phyloP scores from a whole-genome alignment of 106 monocot species.

The Phalaenopsis aphrodite region DNA sequence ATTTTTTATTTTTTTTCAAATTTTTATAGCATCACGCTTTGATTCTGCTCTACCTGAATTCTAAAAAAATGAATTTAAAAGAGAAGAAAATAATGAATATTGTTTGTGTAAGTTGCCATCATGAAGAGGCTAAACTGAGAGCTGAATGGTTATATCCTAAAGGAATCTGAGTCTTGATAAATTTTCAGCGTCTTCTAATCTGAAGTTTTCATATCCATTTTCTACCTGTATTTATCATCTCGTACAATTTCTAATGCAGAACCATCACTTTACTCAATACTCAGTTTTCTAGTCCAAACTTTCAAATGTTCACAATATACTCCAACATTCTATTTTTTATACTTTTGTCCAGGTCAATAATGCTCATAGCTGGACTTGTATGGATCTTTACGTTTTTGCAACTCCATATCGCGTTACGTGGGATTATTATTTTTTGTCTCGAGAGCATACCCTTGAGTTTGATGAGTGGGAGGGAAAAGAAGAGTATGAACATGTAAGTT shows the following conservation, averaged over 20 bases:
- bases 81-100: not conserved
- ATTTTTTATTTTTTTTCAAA: too few relatives aligned
- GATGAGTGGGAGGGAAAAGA: slow-evolving; percentile 69
- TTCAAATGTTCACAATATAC: not conserved
- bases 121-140: too few relatives aligned
- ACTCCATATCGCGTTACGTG: slow-evolving; percentile 89
- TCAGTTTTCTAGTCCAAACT: not conserved
- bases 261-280: not conserved
- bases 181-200: too few relatives aligned
- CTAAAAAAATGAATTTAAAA: not conserved
- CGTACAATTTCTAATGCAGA: not conserved
- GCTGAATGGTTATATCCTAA: too few relatives aligned
- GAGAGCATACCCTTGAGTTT: slow-evolving; percentile 82
- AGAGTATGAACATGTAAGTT: slow-evolving; percentile 87
- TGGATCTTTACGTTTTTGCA: slow-evolving; percentile 93
- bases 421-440: slow-evolving; percentile 84
- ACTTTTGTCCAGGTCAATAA: slow-evolving; percentile 35
- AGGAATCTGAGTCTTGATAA: too few relatives aligned
- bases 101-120: too few relatives aligned
- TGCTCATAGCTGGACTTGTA: slow-evolving; percentile 96
- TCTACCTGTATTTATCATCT: not conserved
- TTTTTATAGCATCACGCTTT: not conserved
- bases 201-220: too few relatives aligned
- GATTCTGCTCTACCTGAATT: not conserved
- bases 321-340: not conserved